A percentile compares a stretch with the other conserved stretches of the same genome.
Evolutionary conservation across 208 protist genomes (phyloP).

Genomic region (Trypanosoma congolense): DNA sequence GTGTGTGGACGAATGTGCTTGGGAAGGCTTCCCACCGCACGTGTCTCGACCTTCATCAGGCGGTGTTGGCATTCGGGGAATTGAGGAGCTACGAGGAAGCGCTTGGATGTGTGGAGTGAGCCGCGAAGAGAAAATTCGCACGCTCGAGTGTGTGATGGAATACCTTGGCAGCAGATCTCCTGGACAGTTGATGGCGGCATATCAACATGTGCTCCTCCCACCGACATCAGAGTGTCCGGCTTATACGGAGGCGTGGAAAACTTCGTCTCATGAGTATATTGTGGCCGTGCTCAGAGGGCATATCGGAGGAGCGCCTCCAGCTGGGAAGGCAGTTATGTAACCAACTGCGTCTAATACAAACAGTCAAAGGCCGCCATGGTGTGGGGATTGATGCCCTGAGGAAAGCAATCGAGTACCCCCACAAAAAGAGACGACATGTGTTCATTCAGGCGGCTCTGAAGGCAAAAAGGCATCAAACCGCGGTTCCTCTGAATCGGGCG

Average conservation of each 20-base stretch:
- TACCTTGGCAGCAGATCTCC: not conserved
- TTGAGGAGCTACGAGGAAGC: not conserved
- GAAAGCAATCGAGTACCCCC: not conserved
- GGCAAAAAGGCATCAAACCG: not conserved
- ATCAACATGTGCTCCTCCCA: not conserved
- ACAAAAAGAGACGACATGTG: not conserved
- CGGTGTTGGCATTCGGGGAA: not conserved
- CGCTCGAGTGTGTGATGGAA: not conserved
- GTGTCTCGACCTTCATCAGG: not conserved
- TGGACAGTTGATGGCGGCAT: not conserved
- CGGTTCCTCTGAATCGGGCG: not conserved
- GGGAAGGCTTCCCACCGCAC: not conserved
- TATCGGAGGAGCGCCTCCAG: not conserved
- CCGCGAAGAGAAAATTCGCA: not conserved
- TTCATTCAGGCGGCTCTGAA: not conserved
- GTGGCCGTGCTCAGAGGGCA: not conserved
- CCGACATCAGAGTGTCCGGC: not conserved
- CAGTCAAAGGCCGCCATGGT: not conserved
- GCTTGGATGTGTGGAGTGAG: not conserved
- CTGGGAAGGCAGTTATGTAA: not conserved
- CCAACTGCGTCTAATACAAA: not conserved
- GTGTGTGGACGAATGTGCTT: not conserved
- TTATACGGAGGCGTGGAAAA: not conserved
- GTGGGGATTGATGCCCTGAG: not conserved
- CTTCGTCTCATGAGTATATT: not conserved